Evolutionary conservation across 139 green algal species (phyloP), one percentile per base, ranked within the genome.

Genomic region (Coccomyxa sp.): DNA sequence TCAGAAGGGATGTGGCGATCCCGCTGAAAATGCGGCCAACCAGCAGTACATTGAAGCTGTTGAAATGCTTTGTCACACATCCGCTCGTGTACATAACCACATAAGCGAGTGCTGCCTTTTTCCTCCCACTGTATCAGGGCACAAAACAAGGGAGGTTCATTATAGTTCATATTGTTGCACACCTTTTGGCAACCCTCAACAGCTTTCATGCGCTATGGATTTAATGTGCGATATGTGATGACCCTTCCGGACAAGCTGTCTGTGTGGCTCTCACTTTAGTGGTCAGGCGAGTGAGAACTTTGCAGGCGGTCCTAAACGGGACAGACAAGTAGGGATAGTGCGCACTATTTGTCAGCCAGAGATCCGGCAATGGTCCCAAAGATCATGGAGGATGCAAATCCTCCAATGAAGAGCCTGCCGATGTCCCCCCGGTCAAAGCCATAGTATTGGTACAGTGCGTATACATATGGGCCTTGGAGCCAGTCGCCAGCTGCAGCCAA

Each of bases 381-480:
- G 21, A 99, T 88, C 93, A 99, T 97, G 58, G 94, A 98, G 0
- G 92, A 97, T 3, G 95, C 97, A 87, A 99, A 99, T 25, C 97
- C 97, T 30, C 96, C 97, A 79, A 99, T 98, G 92, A 99, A 99
- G 0, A 99, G 92, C 14, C 92, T 89, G 14, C 97, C 97, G 71
- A 99, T 99, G 80, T 97, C 93, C 16, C 85, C 93, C 77, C 77
- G 84, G 67, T 84, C 85, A 80, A 94, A 98, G 28, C 94, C 94
- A 75, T 99, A 99, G 88, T 97, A 89, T 86, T 97, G 85, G 77
- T 99, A 99, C 82, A 99, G 89, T 12, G 95, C 94, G 82, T 99
- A 99, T 21, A 99, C 95, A 88, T 99, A 98, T 0, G 97, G 97
- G 4, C 97, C 97, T 79, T 99, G 97, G 67, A 99, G 90, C 97